Base-by-base conservation (phyloP, 257 asterid species). In the Petunia secreta region DNA sequence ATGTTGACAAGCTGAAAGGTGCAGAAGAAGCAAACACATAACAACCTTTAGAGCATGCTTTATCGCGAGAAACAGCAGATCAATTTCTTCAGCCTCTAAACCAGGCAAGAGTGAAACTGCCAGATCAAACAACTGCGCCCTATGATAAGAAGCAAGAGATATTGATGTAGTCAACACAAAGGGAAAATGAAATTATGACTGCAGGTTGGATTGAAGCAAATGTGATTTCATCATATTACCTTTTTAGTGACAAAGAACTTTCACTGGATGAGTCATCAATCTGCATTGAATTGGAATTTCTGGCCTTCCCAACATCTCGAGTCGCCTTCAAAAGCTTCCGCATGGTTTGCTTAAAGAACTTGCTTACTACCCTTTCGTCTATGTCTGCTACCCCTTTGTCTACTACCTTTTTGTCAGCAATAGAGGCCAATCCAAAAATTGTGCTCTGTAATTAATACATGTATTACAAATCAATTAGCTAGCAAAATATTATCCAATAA, bases 81-180 rank as follows among this genome's bases (percentile, higher is more conserved):
- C 92, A 84, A 90, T 89, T 85, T 89, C 94, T 78, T 89, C 81
- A 80, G 94, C 82, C 78, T 89, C 87, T 78, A 96, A 88, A 73
- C 97, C 98, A 81, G 99, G 98, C 85, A 92, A 88, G 86, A 92
- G 87, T 62, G 98, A 94, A 83, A 82, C 96, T 6, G 97, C 92
- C 82, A 94, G 87, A 87, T 92, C 99, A 84, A 90, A 86, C 73
- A 96, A 84, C 75, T 89, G 93, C 25, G 95, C 94, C 92, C 99
- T 96, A 87, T 75, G 75, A 84, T 62, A 11, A 63, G 83, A 74
- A 66, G 81, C 63, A 83, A 44, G 48, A 53, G 66, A 81, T 11
- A 54, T 15, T 55, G 25, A 50, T 52, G 60, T 37, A n/a, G 8
- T 50, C 48, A 73, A 73, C 78, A 52, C 78, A 52, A 50, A 48